Evolutionary conservation across 2,329 filamentous ascomycete genomes (phyloP).

Genomic region (Calonectria henricotiae): DNA sequence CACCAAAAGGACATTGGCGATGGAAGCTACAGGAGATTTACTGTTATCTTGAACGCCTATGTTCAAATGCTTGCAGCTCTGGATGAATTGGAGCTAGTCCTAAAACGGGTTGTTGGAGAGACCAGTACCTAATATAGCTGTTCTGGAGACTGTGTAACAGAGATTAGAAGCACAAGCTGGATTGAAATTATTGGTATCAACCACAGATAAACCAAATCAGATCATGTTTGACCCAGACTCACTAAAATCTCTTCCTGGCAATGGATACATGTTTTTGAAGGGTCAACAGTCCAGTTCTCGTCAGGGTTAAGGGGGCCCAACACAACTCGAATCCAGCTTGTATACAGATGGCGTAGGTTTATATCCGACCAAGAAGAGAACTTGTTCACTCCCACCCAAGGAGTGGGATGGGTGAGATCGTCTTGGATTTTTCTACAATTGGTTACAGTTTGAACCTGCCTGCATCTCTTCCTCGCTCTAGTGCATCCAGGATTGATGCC

Average conservation of each 20-base stretch:
- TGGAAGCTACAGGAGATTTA: slow-evolving; percentile 13
- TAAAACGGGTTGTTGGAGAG: slow-evolving; percentile 33
- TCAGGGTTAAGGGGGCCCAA: neutral
- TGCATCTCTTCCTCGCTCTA: slow-evolving; percentile 7
- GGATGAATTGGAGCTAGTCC: slow-evolving; percentile 29
- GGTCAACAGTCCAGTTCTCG: neutral
- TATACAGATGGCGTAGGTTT: neutral
- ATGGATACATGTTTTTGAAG: neutral
- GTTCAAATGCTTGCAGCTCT: slow-evolving; percentile 24
- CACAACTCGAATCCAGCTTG: neutral
- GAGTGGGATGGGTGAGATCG: slow-evolving; percentile 14
- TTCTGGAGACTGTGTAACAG: slow-evolving; percentile 13
- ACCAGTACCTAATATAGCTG: slow-evolving; percentile 25
- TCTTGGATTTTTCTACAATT: neutral
- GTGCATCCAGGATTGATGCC: slow-evolving; percentile 11
- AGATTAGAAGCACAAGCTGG: neutral
- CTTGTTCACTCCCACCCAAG: neutral
- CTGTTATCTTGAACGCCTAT: slow-evolving; percentile 22
- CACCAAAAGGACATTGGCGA: neutral
- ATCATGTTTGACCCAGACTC: too few species aligned
- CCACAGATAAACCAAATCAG: neutral
- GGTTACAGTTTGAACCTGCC: slow-evolving; percentile 16
- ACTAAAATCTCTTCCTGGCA: too few species aligned
- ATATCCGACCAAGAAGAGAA: neutral
- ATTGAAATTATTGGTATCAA: neutral